Evolutionary conservation across 164 flowering plant genomes (phyloP), one percentile per base, ranked within the genome.

Genomic region (Brasenia schreberi): DNA sequence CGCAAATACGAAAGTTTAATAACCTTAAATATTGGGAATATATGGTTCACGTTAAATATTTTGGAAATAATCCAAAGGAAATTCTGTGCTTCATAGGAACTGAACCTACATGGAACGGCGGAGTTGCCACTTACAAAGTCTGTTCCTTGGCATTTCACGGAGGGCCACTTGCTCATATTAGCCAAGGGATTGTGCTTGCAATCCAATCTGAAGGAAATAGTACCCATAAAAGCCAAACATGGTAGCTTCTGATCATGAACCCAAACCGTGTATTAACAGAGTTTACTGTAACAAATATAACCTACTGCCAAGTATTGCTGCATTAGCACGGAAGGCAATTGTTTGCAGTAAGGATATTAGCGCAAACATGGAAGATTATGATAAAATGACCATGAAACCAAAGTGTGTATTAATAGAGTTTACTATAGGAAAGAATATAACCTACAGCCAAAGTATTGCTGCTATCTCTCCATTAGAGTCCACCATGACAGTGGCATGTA

Each of bases 261-360:
- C 12, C 1, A 43, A 70, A 11, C 17, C 14, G 5, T 7, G 16
- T 6, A 11, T 18, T 19, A 61, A 16, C 19, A 18, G 39, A 62
- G 7, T 64, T 42, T 14, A 23, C 27, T 23, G 27, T 23, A 2
- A 23, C 27, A 33, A 7, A 0, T 17, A 9, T 39, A 14, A 73
- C 88, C 84, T 77, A 70, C 96, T 72, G 78, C 74, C 68, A 81
- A 53, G 68, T 72, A 3, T 82, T 44, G 59, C 69, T 70, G 65
- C 92, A 87, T 33, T 43, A 66, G 88, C 96, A 89, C 74, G 59
- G 76, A 16, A 89, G 78, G 59, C 93, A 89, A 63, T 72, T 74
- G 66, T 77, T 69, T 4, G 96, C 96, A 1, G 91, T 89, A 70
- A 77, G 71, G 23, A 62, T 68, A 56, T 82, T 83, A 19, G 33